These are phyloP conservation scores for Pugionium dolabratum DNA, from an alignment of 345 rosid genomes.

Conservation along the genomic window DNA sequence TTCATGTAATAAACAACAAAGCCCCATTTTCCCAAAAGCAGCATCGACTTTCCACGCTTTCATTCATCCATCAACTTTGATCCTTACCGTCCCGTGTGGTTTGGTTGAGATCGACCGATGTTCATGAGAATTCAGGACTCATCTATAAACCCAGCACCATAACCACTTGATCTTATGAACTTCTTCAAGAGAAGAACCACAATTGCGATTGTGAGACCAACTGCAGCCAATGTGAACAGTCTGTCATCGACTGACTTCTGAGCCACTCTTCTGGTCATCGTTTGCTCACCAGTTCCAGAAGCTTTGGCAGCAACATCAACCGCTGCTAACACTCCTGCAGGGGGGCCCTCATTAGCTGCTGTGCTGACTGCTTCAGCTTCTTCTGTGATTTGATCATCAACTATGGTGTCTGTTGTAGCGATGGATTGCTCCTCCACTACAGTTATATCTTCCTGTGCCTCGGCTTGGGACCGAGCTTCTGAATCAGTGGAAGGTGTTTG, in stretches of 20 bases:
- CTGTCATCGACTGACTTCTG: conserved; percentile 73
- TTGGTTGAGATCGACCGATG: conserved; percentile 7
- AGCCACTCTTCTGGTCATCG: conserved; percentile 16
- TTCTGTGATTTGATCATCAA: conserved; percentile 49
- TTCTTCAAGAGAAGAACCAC: conserved; percentile 83
- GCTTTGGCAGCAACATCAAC: conserved; percentile 19
- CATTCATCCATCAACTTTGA: conserved; percentile 17
- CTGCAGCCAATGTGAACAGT: conserved; percentile 82
- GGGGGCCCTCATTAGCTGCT: conserved; percentile 40
- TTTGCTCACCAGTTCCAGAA: conserved; percentile 47
- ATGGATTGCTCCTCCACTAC: conserved; percentile 26
- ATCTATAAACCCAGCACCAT: conserved; percentile 79
- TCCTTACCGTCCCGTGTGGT: neutral
- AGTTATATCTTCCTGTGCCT: conserved; percentile 27
- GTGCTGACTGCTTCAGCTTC: conserved; percentile 30
- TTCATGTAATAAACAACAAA: conserved; percentile 22
- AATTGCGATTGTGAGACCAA: conserved; percentile 89
- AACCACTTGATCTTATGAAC: conserved; percentile 74
- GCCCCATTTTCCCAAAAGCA: conserved; percentile 13
- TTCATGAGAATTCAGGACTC: conserved; percentile 28
- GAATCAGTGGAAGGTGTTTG: conserved; percentile 1
- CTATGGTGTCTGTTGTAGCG: conserved; percentile 32
- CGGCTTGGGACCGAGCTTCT: conserved; percentile 18
- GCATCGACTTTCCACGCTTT: conserved; percentile 17
- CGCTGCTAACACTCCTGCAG: conserved; percentile 31